phyloP scores from a whole-genome alignment of 805 yeast species.

The Candida pseudofarinosa region DNA sequence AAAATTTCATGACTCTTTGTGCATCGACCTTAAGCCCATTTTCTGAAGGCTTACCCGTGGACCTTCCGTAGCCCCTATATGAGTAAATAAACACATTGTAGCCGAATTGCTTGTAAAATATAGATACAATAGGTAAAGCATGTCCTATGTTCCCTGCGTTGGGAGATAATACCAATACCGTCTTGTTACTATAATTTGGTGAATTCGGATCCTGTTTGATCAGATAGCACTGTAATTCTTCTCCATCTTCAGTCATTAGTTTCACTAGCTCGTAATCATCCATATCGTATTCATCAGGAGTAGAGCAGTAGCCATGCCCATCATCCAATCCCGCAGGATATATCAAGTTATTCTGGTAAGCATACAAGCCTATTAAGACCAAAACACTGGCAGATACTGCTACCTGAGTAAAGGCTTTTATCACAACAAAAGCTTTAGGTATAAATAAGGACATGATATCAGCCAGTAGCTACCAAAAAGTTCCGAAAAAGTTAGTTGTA shows the following conservation, averaged over 20 bases:
- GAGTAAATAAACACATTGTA: conserved; percentile 82
- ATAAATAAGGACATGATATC: background rate
- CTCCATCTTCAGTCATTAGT: conserved; percentile 68
- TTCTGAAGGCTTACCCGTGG: conserved; percentile 76
- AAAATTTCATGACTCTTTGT: conserved; percentile 58
- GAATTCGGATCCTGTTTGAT: conserved; percentile 45
- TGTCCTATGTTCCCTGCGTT: conserved; percentile 97
- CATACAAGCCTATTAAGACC: conserved; percentile 51
- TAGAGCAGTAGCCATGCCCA: conserved; percentile 67
- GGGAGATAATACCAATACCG: conserved; percentile 78
- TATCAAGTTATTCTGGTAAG: conserved; percentile 62
- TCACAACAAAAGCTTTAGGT: conserved; percentile 7
- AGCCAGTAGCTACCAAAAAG: no score
- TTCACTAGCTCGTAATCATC: conserved; percentile 52
- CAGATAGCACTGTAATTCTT: conserved; percentile 59
- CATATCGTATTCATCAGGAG: conserved; percentile 69
- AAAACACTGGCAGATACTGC: conserved; percentile 42
- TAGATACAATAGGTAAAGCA: conserved; percentile 72
- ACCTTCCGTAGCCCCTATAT: conserved; percentile 86
- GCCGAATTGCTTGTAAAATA: conserved; percentile 58
- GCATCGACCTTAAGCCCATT: conserved; percentile 80
- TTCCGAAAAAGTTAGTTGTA: no score
- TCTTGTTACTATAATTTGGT: conserved; percentile 48
- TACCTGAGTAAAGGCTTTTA: conserved; percentile 32
- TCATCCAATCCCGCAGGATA: conserved; percentile 81